Percentiles rank a stretch among this genome's conserved stretches.
These are phyloP conservation scores for Davidsoniella eucalypti DNA, from an alignment of 2,329 filamentous ascomycete species.

Conservation along the genomic window DNA sequence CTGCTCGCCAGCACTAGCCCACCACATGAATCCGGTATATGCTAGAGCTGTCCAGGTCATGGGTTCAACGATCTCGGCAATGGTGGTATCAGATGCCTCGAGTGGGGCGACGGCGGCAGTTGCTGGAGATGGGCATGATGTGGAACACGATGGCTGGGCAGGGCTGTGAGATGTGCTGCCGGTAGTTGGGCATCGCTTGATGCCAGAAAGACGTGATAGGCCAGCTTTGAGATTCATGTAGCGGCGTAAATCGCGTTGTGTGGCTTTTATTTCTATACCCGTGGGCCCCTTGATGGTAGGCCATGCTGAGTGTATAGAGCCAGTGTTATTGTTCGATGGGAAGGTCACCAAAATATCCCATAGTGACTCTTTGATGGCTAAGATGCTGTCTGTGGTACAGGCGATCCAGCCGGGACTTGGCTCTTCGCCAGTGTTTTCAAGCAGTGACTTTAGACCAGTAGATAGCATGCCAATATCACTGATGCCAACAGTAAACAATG, in stretches of 20 bases:
- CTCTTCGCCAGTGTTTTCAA: constrained; percentile 21
- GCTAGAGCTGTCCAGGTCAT: constrained; percentile 57
- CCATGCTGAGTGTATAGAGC: constrained; percentile 41
- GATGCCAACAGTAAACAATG: constrained; percentile 85
- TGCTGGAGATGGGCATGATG: background rate
- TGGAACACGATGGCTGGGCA: background rate
- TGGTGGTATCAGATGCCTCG: constrained; percentile 26
- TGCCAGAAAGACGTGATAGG: constrained; percentile 31
- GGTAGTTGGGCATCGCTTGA: background rate
- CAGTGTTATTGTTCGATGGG: constrained; percentile 24
- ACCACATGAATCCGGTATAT: constrained; percentile 78
- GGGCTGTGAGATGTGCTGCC: background rate
- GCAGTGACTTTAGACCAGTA: constrained; percentile 28
- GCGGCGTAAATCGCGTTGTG: constrained; percentile 74
- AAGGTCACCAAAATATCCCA: constrained; percentile 84
- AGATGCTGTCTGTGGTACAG: constrained; percentile 87
- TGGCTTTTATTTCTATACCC: constrained; percentile 58
- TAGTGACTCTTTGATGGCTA: constrained; percentile 68
- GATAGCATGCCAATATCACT: constrained; percentile 75
- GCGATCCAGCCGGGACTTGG: constrained; percentile 58
- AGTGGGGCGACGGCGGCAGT: background rate
- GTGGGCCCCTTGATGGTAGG: constrained; percentile 55
- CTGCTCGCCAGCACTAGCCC: constrained; percentile 69
- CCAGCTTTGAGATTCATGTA: constrained; percentile 54
- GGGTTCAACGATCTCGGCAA: constrained; percentile 44